Base-by-base conservation (phyloP, 75 land plant species). In the Selaginella tamariscina region DNA sequence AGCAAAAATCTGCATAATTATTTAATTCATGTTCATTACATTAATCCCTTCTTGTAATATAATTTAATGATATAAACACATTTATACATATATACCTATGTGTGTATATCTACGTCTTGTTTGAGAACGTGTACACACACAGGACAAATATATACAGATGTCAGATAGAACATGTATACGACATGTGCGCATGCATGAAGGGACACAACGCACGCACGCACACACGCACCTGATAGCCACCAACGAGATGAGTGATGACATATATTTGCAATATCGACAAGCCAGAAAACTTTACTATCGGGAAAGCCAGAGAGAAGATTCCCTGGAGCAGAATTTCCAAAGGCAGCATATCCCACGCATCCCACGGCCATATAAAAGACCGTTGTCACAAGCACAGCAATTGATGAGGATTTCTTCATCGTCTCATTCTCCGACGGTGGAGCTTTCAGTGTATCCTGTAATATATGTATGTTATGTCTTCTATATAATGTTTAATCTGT, bases 271-370 rank as follows among this genome's bases (percentile, higher is more conserved):
- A 71, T 32, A n/a, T 71, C 73, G 23, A 71, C 2, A 1, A 71
- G 69, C 69, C 69, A 71, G 68, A 11, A 71, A 0, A 64, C 29
- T 8, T 71, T 32, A 2, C 15, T 29, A 21, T 23, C 9, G n/a
- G 24, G n/a, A 30, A 71, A 71, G 0, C 73, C 73, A 8, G 73
- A 63, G 24, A 71, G 44, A 21, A 64, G 33, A 24, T 71, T 71
- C 32, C 73, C 73, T 0, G 73, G 73, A 24, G 73, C 28, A 29
- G 30, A 1, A 29, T 56, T 31, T 56, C 71, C 75, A 68, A 73
- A 73, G 1, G 71, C 75, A 27, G 63, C 62, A 27, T 73, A 74
- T 1, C 73, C 76, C 1, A 69, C 11, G 30, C 72, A 57, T 1
- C 72, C 73, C 30, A 13, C 24, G 1, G 30, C 24, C 76, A 69